Evolutionary conservation across 2,329 filamentous ascomycete genomes (phyloP).

Genomic region (Seiridium cupressi): DNA sequence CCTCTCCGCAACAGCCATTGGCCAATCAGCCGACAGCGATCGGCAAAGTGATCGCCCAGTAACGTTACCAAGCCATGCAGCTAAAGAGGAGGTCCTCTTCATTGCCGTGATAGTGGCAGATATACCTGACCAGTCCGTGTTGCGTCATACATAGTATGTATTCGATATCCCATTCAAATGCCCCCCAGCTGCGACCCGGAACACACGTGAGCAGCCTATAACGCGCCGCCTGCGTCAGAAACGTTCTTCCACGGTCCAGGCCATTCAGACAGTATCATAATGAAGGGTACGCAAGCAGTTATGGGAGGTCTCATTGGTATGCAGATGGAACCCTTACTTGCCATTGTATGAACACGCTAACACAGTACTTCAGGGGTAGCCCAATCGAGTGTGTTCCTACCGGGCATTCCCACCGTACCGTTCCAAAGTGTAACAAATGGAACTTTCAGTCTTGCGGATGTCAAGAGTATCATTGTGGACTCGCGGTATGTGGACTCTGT

Average conservation of each 20-base stretch:
- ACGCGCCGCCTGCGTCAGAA: no score
- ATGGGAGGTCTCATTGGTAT: neutral
- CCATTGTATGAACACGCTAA: neutral
- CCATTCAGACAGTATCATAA: neutral
- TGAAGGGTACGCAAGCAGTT: constrained; percentile 5
- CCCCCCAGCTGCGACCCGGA: neutral
- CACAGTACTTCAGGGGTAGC: neutral
- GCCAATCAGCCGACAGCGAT: neutral
- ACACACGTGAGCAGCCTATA: neutral
- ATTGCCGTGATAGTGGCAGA: neutral
- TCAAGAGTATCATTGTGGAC: constrained; percentile 43
- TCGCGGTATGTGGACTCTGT: constrained; percentile 33
- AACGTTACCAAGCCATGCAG: neutral
- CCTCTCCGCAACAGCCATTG: neutral
- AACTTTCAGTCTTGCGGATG: constrained; percentile 22
- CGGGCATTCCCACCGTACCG: constrained; percentile 33
- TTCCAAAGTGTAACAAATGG: constrained; percentile 23
- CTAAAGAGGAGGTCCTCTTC: neutral
- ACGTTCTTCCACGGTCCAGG: neutral
- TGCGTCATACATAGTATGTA: neutral
- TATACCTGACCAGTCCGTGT: neutral
- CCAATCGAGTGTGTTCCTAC: constrained; percentile 6
- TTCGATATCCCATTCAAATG: neutral
- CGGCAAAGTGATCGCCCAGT: neutral
- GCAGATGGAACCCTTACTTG: no score